Evolutionary conservation across 2,329 filamentous ascomycete genomes (phyloP).

Genomic region (Phaeosphaeriaceae sp.): DNA sequence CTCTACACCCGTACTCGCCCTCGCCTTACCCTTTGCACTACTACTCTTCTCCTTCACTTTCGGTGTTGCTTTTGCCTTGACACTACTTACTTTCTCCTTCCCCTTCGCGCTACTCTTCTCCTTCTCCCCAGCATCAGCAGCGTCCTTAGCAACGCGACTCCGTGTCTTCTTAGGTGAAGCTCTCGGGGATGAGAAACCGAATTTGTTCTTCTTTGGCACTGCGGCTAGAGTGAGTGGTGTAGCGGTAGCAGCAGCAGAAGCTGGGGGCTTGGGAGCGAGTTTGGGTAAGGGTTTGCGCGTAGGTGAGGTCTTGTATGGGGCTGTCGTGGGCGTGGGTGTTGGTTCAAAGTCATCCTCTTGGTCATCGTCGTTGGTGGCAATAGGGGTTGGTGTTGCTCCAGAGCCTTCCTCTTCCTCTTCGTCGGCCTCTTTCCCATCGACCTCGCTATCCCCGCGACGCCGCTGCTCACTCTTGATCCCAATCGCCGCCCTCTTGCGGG

Average conservation of each 20-base stretch:
- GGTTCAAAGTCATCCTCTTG: background rate
- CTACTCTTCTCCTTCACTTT: background rate
- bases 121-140: background rate
- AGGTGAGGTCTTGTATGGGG: background rate
- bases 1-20: background rate
- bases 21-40: background rate
- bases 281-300: background rate
- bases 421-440: background rate
- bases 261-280: background rate
- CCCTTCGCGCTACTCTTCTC: background rate
- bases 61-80: background rate
- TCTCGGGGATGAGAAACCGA: constrained; percentile 3
- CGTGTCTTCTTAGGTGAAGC: background rate
- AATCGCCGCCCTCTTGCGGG: background rate
- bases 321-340: background rate
- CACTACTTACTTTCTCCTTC: no score
- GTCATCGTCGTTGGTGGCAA: background rate
- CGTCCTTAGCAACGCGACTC: background rate
- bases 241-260: background rate
- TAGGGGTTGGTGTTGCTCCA: background rate
- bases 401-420: background rate
- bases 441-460: background rate
- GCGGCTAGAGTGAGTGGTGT: background rate
- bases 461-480: background rate
- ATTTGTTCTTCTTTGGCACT: constrained; percentile 4